Conservation (phyloP, 192 early-diverging fungal genomes). For the Piromyces finnis region DNA sequence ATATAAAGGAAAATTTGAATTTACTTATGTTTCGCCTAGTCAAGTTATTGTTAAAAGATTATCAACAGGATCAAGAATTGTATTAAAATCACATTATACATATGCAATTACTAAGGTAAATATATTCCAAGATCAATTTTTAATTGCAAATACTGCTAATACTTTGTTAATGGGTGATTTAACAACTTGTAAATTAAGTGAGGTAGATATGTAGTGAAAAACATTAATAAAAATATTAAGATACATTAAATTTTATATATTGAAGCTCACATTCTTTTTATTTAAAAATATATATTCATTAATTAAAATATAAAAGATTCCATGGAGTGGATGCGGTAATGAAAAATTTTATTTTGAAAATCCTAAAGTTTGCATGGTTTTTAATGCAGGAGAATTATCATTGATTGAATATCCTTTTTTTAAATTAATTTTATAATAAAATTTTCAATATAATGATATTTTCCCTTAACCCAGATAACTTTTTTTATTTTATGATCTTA, state of each 20-base stretch:
- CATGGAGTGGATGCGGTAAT: constrained; percentile 29
- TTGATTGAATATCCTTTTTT: constrained; percentile 22
- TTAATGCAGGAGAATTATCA: constrained; percentile 43
- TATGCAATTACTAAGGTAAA: constrained; percentile 50
- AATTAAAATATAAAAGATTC: constrained; percentile 13
- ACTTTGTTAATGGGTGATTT: constrained; percentile 46
- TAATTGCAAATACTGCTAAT: constrained; percentile 40
- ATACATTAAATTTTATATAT: too few relatives aligned
- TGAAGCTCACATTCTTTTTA: too few relatives aligned
- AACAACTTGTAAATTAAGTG: constrained; percentile 36
- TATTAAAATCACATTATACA: constrained; percentile 44
- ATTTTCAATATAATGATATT: too few relatives aligned
- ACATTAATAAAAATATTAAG: too few relatives aligned
- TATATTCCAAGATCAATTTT: constrained; percentile 48
- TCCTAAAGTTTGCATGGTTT: constrained; percentile 41
- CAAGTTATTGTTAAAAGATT: constrained; percentile 52
- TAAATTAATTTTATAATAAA: neutral
- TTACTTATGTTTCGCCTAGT: constrained; percentile 40
- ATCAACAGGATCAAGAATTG: constrained; percentile 42
- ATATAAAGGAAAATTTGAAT: constrained; percentile 54
- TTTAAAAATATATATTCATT: too few relatives aligned
- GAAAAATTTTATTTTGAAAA: constrained; percentile 49
- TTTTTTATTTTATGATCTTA: neutral
- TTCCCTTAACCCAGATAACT: neutral
- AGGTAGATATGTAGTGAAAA: too few relatives aligned